These are phyloP conservation scores for Coemansia sp. DNA, from an alignment of 192 early-diverging fungal species.

Conservation along the genomic window DNA sequence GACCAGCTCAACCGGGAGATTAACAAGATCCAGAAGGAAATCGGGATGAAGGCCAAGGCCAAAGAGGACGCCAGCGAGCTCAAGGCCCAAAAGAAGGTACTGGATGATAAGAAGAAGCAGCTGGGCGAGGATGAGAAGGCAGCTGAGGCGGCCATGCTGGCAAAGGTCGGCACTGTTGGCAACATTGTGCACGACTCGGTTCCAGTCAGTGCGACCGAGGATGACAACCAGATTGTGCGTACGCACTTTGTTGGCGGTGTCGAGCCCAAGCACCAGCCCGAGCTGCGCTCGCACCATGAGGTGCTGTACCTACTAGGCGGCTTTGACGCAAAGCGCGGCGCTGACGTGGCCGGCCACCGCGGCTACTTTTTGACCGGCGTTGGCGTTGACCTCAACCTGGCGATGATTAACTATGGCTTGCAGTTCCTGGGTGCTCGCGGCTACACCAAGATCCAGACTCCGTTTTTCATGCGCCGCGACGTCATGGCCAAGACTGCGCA, in stretches of 20 bases:
- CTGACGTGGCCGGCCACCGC: constrained; percentile 96
- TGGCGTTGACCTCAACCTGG: constrained; percentile 96
- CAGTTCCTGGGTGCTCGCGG: constrained; percentile 78
- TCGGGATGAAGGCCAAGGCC: constrained; percentile 84
- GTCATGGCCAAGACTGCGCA: constrained; percentile 99
- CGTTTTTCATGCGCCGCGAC: constrained; percentile 97
- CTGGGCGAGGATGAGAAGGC: constrained; percentile 73
- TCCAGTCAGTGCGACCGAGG: constrained; percentile 82
- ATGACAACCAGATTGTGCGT: constrained; percentile 69
- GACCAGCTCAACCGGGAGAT: constrained; percentile 88
- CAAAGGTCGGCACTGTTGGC: constrained; percentile 89
- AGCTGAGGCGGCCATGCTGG: constrained; percentile 65
- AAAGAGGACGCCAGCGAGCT: constrained; percentile 81
- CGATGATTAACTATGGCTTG: constrained; percentile 94
- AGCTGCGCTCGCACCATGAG: constrained; percentile 86
- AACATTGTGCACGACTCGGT: constrained; percentile 95
- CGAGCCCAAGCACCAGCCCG: constrained; percentile 60
- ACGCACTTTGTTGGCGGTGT: constrained; percentile 60
- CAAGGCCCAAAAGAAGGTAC: constrained; percentile 70
- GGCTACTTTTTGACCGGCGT: constrained; percentile 96
- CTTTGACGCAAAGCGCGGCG: constrained; percentile 85
- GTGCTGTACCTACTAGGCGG: constrained; percentile 87
- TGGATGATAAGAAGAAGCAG: constrained; percentile 70
- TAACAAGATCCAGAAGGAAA: constrained; percentile 91
- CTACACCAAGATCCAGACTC: constrained; percentile 94